Base-by-base conservation (phyloP, 2,329 filamentous ascomycete genomes). In the Alternaria ethzedia region DNA sequence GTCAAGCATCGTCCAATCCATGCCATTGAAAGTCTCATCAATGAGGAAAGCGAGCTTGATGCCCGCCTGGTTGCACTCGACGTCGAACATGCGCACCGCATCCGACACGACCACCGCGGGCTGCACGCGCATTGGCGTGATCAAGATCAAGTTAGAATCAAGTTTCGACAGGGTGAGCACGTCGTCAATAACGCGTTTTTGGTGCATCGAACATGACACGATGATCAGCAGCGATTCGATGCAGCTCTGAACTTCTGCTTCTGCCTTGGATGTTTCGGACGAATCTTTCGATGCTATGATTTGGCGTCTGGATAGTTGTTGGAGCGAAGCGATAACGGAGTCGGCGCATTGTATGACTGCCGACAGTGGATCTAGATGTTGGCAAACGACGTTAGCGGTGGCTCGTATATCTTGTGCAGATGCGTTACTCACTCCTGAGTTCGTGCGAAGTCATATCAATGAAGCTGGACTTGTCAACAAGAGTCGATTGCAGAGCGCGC, bases 341-440 rank as follows among this genome's bases (percentile, higher is more conserved):
- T 83, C 82, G 1, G 82, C 81, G 57, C 77, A 80, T 60, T 82
- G 81, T 20, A 83, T 63, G 9, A 83, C 79, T 0, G 82, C 81
- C 10, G 72, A 77, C 8, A 76, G 55, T 8, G 73, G 73, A 43
- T 75, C 49, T 52, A 17, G 7, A 25, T 11, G 10, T n/a, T 9
- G 28, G 13, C 11, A 7, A 3, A 52, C 2, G 13, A 36, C 9
- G 15, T 52, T 52, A 52, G 49, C 17, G n/a, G 6, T 36, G 12
- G 32, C 49, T n/a, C 20, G 2, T 36, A 20, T 21, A 12, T 7
- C 23, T 25, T 1, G 20, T 12, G 32, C 13, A 52, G 6, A 12
- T 6, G 15, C 3, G 2, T 23, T 6, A 52, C 49, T 52, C 21
- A 52, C 49, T 76, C 3, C 74, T 69, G 20, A 61, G 78, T 66